Conservation (phyloP, 2,329 filamentous ascomycete genomes). For the Xylaria sp. region DNA sequence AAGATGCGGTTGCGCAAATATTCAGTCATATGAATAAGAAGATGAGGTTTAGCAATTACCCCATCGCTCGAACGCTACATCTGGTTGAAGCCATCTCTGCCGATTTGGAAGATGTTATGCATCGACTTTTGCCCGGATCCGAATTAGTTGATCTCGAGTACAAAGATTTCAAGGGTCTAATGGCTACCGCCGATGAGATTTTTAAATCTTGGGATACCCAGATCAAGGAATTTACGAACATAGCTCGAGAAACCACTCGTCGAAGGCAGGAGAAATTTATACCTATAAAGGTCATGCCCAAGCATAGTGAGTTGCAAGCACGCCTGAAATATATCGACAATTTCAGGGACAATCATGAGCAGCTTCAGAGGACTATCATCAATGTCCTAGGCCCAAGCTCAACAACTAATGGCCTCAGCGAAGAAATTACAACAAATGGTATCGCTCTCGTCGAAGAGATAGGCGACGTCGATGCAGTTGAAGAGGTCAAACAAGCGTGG, state of each 20-base stretch:
- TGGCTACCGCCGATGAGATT: slow-evolving; percentile 84
- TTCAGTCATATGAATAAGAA: slow-evolving; percentile 98
- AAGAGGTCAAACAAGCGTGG: slow-evolving; percentile 95
- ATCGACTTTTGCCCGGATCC: slow-evolving; percentile 84
- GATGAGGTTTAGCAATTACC: slow-evolving; percentile 94
- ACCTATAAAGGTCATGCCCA: slow-evolving; percentile 92
- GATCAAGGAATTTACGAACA: slow-evolving; percentile 97
- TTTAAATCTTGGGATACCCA: slow-evolving; percentile 96
- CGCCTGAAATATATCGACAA: slow-evolving; percentile 92
- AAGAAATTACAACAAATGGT: slow-evolving; percentile 66
- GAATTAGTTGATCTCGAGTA: slow-evolving; percentile 94
- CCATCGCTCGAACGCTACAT: slow-evolving; percentile 87
- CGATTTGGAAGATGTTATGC: slow-evolving; percentile 88
- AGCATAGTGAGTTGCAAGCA: slow-evolving; percentile 89
- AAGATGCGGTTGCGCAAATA: slow-evolving; percentile 88
- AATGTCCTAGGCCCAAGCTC: slow-evolving; percentile 89
- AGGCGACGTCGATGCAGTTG: slow-evolving; percentile 95
- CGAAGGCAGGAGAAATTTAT: slow-evolving; percentile 98
- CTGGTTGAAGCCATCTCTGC: slow-evolving; percentile 97
- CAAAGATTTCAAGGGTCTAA: slow-evolving; percentile 85
- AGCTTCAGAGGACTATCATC: slow-evolving; percentile 94
- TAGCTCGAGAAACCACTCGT: slow-evolving; percentile 92
- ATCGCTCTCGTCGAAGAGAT: slow-evolving; percentile 89
- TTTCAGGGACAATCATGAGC: slow-evolving; percentile 97
- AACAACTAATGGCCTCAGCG: slow-evolving; percentile 64